Evolutionary conservation across 345 rosid genomes (phyloP).

Genomic region (Passiflora organensis): DNA sequence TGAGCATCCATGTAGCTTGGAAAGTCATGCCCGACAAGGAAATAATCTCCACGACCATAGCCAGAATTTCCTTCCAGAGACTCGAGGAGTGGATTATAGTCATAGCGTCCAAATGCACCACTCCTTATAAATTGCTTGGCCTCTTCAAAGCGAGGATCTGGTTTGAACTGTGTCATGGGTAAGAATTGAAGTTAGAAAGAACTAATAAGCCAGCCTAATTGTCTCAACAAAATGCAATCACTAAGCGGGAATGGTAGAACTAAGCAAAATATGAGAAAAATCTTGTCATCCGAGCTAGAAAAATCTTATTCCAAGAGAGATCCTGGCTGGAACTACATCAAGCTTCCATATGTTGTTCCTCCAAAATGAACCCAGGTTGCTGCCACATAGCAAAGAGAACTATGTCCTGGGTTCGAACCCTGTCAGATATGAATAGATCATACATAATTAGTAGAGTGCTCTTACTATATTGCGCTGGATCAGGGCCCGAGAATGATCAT

Average conservation of each 20-base stretch:
- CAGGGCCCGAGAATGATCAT: too few species aligned
- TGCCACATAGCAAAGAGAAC: too few species aligned
- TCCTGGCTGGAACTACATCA: too few species aligned
- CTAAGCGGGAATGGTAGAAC: not conserved
- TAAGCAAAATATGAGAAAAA: not conserved
- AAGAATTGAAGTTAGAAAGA: slow-evolving; percentile 8
- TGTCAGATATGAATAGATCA: too few species aligned
- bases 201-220: not conserved
- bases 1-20: slow-evolving; percentile 83
- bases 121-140: slow-evolving; percentile 82
- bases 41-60: slow-evolving; percentile 90
- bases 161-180: slow-evolving; percentile 61
- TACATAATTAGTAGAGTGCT: too few species aligned
- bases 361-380: too few species aligned
- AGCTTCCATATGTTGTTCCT: too few species aligned
- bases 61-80: slow-evolving; percentile 92
- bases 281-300: too few species aligned
- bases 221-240: not conserved
- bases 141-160: slow-evolving; percentile 92
- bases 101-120: slow-evolving; percentile 85
- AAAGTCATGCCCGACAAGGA: slow-evolving; percentile 89
- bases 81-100: slow-evolving; percentile 84
- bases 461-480: too few species aligned
- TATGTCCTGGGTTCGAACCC: too few species aligned
- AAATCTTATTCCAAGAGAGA: too few species aligned